These are phyloP conservation scores for Daldinia bambusicola DNA, from an alignment of 495 filamentous ascomycete genomes.

Conservation along the genomic window DNA sequence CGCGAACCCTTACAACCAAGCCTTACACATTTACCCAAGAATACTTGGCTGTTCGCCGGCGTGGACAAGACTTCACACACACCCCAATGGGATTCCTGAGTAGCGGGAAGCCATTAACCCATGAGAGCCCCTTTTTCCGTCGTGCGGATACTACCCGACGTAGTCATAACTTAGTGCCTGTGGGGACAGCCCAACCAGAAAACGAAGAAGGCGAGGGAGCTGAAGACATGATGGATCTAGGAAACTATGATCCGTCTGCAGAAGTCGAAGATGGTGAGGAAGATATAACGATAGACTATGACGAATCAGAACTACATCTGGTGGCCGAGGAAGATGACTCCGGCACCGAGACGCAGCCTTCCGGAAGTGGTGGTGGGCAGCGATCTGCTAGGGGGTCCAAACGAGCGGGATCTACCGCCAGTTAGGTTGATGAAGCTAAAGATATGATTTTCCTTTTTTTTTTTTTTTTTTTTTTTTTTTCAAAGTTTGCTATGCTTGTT, in stretches of 20 bases:
- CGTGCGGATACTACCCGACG: slow-evolving; percentile 13
- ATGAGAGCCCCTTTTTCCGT: slow-evolving; percentile 61
- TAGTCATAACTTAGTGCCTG: slow-evolving; percentile 6
- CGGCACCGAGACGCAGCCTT: background rate
- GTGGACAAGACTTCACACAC: slow-evolving; percentile 62
- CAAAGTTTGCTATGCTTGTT: background rate
- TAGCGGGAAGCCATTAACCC: slow-evolving; percentile 56
- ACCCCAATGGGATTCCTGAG: slow-evolving; percentile 66
- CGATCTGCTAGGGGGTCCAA: background rate
- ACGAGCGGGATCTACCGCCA: background rate
- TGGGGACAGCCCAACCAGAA: slow-evolving; percentile 13
- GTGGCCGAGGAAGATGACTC: slow-evolving; percentile 4
- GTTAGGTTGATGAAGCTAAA: background rate
- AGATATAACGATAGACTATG: slow-evolving; percentile 34
- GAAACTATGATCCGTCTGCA: slow-evolving; percentile 36
- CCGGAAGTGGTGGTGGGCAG: background rate
- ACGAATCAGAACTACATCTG: slow-evolving; percentile 28
- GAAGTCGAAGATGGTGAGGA: slow-evolving; percentile 33
- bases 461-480: too few species aligned
- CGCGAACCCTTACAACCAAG: slow-evolving; percentile 25
- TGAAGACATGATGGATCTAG: slow-evolving; percentile 35
- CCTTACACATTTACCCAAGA: slow-evolving; percentile 59
- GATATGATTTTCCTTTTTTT: background rate
- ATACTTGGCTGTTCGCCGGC: slow-evolving; percentile 60
- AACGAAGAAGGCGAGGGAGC: slow-evolving; percentile 11